Percentiles rank a stretch among this genome's conserved stretches.
Evolutionary conservation across 148 eudicot species (phyloP).

Genomic region (Euryodendron excelsum): DNA sequence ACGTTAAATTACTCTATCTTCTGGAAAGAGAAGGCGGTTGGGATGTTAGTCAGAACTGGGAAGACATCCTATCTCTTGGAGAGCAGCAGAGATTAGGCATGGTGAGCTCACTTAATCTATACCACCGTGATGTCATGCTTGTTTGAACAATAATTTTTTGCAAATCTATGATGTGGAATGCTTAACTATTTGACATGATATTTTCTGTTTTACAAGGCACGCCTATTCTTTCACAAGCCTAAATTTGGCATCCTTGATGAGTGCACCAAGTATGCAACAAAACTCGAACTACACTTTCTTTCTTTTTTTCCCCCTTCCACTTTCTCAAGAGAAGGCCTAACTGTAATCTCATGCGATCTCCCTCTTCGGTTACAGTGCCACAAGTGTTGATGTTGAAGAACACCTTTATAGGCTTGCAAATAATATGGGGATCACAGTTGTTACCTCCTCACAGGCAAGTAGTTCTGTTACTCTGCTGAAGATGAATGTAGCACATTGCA

Average conservation of each 20-base stretch:
- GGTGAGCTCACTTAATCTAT: conserved; percentile 44
- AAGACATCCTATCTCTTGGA: conserved; percentile 90
- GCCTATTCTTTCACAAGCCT: conserved; percentile 97
- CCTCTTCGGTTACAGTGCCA: conserved; percentile 57
- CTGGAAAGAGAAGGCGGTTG: conserved; percentile 92
- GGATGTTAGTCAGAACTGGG: conserved; percentile 81
- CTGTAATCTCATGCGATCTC: not conserved
- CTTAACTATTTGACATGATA: conserved; percentile 7
- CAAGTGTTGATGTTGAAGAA: conserved; percentile 97
- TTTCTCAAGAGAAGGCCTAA: too few species aligned
- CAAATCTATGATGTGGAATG: conserved; percentile 1
- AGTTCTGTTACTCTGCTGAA: not conserved
- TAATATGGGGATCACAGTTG: conserved; percentile 68
- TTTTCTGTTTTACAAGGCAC: conserved; percentile 60
- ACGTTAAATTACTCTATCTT: conserved; percentile 74
- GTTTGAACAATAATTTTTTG: not conserved
- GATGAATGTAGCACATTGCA: too few species aligned
- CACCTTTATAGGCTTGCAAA: conserved; percentile 84
- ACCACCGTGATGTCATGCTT: not conserved
- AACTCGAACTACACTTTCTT: not conserved
- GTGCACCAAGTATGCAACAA: conserved; percentile 79
- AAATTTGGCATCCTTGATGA: conserved; percentile 91
- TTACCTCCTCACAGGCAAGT: conserved; percentile 91
- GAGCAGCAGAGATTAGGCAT: conserved; percentile 96
- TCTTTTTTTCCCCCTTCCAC: not conserved